A percentile compares a stretch with the other conserved stretches of the same genome.
These are phyloP conservation scores for Colletotrichum sp. DNA, from an alignment of 2,329 filamentous ascomycete genomes.

Conservation along the genomic window DNA sequence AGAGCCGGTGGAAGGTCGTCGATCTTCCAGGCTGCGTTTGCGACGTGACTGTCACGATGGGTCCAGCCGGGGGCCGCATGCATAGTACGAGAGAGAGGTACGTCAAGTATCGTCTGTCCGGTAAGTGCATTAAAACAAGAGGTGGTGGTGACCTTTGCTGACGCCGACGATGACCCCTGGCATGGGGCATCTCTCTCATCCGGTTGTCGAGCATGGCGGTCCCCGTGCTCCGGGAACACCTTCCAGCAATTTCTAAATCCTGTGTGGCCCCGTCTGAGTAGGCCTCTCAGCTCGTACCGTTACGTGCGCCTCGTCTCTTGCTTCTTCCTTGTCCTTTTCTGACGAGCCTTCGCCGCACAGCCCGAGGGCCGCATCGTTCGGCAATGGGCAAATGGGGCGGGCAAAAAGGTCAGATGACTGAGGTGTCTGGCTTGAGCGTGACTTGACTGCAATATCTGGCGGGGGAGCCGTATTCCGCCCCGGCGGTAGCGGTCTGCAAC, in stretches of 20 bases:
- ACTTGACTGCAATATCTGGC: neutral
- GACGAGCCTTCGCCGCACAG: neutral
- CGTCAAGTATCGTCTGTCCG: neutral
- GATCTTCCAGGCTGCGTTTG: neutral
- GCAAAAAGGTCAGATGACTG: conserved; percentile 12
- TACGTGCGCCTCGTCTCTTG: neutral
- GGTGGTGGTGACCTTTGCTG: neutral
- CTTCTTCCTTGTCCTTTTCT: neutral
- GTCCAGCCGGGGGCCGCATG: neutral
- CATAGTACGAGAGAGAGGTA: neutral
- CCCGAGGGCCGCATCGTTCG: neutral
- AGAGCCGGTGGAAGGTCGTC: neutral
- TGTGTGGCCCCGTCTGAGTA: neutral
- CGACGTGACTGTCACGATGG: neutral
- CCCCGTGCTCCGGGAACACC: neutral
- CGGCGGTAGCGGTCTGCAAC: neutral
- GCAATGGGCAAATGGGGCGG: neutral
- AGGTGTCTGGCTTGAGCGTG: conserved; percentile 7
- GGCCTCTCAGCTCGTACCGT: neutral
- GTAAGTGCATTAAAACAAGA: neutral
- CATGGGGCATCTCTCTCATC: neutral
- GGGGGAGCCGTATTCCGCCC: neutral
- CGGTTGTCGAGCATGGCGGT: neutral
- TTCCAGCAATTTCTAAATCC: neutral
- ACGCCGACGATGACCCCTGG: neutral